Base-by-base conservation (phyloP, 495 filamentous ascomycete species). In the Tuber brumale region DNA sequence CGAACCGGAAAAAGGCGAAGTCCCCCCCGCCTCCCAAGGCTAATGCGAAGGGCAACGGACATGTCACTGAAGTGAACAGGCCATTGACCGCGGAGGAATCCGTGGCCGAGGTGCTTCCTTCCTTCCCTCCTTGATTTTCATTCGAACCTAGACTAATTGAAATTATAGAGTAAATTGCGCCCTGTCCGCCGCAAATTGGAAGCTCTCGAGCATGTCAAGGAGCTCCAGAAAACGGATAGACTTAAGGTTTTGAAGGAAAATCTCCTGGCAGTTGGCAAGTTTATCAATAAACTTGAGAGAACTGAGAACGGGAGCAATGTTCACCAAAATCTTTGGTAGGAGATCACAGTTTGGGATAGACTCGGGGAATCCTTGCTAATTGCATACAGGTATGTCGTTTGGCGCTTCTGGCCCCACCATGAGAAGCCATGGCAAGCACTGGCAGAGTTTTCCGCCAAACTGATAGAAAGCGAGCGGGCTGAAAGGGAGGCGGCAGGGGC, bases 141-240 rank as follows among this genome's bases (percentile, higher is more conserved):
- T 27, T 66, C 39, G 42, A 43, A 74, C 31, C 18, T 16, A 48
- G 18, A 51, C 76, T 76, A 79, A 81, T 41, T 72, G 79, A 51
- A 70, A 75, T 48, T 87, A 89, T 74, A 86, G 86, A 61, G 87
- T 89, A 85, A 84, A 89, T n/a, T 86, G 85, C 74, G 83, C 85
- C 77, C 85, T 90, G 74, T 91, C 89, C 19, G 88, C 91, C 70
- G 86, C 18, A 90, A 88, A 75, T 84, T 94, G 10, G 86, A 87
- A 72, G 85, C 85, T 46, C 86, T 93, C 27, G 85, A 84, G 71
- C 89, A 91, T n/a, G 92, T 89, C 0, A 91, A 89, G 75, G 89
- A 89, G 76, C 87, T 88, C 69, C 87, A 90, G 70, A 90, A 89
- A 48, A 87, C 87, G 69, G 88, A 90, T 78, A 85, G 87, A 45